A percentile compares a stretch with the other conserved stretches of the same genome.
Evolutionary conservation across 352 stramenopile species (phyloP).

Genomic region (Globisporangium alternatum): DNA sequence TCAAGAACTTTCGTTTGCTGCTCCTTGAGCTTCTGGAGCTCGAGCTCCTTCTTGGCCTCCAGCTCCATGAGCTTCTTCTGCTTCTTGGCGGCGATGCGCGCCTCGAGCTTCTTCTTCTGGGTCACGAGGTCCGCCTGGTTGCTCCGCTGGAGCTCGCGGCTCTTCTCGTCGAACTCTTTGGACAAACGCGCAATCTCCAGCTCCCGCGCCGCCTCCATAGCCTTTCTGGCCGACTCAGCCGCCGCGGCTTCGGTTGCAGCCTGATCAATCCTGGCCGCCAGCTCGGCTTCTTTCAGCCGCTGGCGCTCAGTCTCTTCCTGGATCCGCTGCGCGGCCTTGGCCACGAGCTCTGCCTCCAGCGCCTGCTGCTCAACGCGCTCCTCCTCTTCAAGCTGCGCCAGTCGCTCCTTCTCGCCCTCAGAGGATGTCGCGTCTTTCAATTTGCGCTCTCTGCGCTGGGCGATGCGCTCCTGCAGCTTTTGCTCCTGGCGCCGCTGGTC

Average conservation of each 20-base stretch:
- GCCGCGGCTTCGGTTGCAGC: slow-evolving; percentile 37
- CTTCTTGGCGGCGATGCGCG: slow-evolving; percentile 72
- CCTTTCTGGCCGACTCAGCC: slow-evolving; percentile 35
- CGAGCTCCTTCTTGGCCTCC: slow-evolving; percentile 59
- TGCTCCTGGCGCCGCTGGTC: slow-evolving; percentile 66
- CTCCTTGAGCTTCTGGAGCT: slow-evolving; percentile 43
- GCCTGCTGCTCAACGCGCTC: slow-evolving; percentile 28
- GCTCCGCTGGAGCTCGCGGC: slow-evolving; percentile 47
- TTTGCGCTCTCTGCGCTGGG: slow-evolving; percentile 43
- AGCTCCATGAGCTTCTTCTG: slow-evolving; percentile 72
- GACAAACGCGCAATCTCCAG: slow-evolving; percentile 60
- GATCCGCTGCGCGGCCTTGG: slow-evolving; percentile 31
- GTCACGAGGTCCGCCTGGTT: slow-evolving; percentile 51
- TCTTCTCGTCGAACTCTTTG: slow-evolving; percentile 63
- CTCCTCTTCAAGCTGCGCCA: slow-evolving; percentile 33
- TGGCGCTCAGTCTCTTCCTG: slow-evolving; percentile 60
- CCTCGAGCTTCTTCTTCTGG: slow-evolving; percentile 72
- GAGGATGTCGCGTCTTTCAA: slow-evolving; percentile 25
- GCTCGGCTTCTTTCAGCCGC: slow-evolving; percentile 38
- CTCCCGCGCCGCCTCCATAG: slow-evolving; percentile 41
- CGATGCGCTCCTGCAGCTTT: slow-evolving; percentile 64
- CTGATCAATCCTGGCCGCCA: slow-evolving; percentile 34
- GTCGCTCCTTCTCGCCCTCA: slow-evolving; percentile 23
- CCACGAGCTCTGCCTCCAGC: slow-evolving; percentile 29
- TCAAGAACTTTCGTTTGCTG: slow-evolving; percentile 44